phyloP scores from a whole-genome alignment of 306 rosid species.

The Vachellia pachyceras region DNA sequence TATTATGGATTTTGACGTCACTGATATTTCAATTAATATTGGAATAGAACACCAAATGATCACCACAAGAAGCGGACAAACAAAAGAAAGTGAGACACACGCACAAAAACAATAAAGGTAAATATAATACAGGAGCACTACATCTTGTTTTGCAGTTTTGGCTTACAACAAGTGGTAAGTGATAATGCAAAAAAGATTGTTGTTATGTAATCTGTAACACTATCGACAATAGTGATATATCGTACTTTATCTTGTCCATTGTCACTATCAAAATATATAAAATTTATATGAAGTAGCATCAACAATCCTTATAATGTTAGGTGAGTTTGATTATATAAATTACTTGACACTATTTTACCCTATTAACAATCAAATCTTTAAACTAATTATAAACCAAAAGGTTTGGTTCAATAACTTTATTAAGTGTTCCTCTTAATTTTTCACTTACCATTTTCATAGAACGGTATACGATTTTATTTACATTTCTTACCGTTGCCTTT shows the following conservation, averaged over 20 bases:
- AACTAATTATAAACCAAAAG: no score
- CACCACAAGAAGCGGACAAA: background rate
- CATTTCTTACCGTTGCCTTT: no score
- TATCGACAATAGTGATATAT: background rate
- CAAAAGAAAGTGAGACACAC: background rate
- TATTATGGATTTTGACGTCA: no score
- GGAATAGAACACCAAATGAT: background rate
- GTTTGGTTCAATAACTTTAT: no score
- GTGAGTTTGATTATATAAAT: no score
- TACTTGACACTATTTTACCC: no score
- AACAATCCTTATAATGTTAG: no score
- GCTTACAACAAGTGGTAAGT: background rate
- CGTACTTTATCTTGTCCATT: background rate
- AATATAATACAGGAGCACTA: background rate
- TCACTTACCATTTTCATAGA: no score
- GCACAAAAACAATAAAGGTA: background rate
- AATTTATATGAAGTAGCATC: no score
- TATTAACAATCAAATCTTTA: no score
- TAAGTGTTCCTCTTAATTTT: no score
- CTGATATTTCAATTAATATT: background rate
- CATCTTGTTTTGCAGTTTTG: slow-evolving; percentile 5
- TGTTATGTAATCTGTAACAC: background rate
- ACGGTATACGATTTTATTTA: no score
- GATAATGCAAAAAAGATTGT: background rate
- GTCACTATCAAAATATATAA: background rate